Conservation (phyloP, 2,329 filamentous ascomycete genomes). For the Ceratocystis destructans region DNA sequence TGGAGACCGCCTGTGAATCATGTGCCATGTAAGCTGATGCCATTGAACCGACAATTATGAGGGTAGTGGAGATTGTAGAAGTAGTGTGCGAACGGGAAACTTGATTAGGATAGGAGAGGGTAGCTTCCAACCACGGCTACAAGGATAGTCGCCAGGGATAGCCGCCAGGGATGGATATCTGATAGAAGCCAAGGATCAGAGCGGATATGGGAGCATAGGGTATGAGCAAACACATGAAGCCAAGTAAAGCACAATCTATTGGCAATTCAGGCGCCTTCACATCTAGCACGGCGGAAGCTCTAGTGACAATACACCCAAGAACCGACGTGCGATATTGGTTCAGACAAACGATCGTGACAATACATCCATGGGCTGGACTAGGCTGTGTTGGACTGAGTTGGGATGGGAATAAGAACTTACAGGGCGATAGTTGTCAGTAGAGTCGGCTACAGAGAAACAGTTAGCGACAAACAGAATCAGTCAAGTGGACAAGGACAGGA, state of each 20-base stretch:
- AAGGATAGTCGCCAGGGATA: too few species aligned
- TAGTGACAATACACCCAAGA: not conserved
- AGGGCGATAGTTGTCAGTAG: constrained; percentile 47
- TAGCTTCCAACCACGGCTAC: too few species aligned
- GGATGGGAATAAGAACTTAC: constrained; percentile 31
- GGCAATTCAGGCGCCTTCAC: not conserved
- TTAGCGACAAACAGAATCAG: not conserved
- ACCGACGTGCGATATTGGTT: not conserved
- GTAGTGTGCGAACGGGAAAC: not conserved
- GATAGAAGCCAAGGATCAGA: not conserved
- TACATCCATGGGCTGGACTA: too few species aligned
- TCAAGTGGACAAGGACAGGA: not conserved
- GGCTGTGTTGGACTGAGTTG: too few species aligned
- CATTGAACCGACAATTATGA: not conserved
- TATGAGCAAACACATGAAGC: not conserved
- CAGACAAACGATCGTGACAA: not conserved
- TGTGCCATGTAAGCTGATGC: not conserved
- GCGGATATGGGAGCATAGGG: not conserved
- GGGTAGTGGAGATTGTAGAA: not conserved
- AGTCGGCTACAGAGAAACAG: constrained; percentile 43
- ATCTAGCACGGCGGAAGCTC: not conserved
- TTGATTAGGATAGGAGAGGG: not conserved
- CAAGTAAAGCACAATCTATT: not conserved
- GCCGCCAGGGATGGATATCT: not conserved
- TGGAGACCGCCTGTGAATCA: constrained; percentile 16